phyloP scores from a whole-genome alignment of 139 green algal genomes.

The Diplosphaera chodatii region DNA sequence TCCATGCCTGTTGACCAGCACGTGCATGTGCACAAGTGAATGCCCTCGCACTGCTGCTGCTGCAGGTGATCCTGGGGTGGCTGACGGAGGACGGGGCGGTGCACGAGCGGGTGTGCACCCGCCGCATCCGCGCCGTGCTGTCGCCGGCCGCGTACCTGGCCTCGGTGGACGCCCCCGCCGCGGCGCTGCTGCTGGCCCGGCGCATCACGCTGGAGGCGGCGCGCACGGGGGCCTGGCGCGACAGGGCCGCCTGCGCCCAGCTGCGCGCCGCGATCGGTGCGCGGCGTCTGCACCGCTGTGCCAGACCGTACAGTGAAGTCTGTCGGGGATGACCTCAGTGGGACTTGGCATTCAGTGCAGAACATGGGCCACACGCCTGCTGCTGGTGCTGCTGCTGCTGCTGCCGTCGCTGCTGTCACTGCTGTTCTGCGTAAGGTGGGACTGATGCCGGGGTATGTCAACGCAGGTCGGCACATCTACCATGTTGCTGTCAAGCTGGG shows the following conservation, averaged over 20 bases:
- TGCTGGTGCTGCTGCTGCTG: too few species aligned
- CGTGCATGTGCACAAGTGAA: too few species aligned
- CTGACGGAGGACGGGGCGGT: conserved; percentile 2
- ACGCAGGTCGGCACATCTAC: background rate
- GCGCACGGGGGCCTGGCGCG: background rate
- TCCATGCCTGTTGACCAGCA: too few species aligned
- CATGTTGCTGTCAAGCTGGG: background rate
- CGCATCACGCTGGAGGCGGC: conserved; percentile 21
- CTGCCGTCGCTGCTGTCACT: too few species aligned
- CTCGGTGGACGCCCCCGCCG: conserved; percentile 15
- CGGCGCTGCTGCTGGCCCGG: conserved; percentile 43
- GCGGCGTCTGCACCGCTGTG: too few species aligned
- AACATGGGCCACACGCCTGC: too few species aligned
- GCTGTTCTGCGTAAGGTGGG: too few species aligned
- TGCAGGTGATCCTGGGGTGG: conserved; percentile 23
- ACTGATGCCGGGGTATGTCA: too few species aligned
- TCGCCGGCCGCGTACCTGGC: conserved; percentile 17
- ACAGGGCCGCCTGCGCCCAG: background rate
- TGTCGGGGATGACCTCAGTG: too few species aligned
- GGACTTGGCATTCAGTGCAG: too few species aligned
- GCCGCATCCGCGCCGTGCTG: conserved; percentile 17
- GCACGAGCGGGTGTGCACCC: conserved; percentile 36
- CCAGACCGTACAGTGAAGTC: too few species aligned
- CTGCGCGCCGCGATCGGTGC: background rate
- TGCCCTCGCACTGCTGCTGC: too few species aligned